A percentile compares a stretch with the other conserved stretches of the same genome.
Evolutionary conservation across 768 basidiomycete species (phyloP).

Genomic region (Asterophora lycoperdoides): DNA sequence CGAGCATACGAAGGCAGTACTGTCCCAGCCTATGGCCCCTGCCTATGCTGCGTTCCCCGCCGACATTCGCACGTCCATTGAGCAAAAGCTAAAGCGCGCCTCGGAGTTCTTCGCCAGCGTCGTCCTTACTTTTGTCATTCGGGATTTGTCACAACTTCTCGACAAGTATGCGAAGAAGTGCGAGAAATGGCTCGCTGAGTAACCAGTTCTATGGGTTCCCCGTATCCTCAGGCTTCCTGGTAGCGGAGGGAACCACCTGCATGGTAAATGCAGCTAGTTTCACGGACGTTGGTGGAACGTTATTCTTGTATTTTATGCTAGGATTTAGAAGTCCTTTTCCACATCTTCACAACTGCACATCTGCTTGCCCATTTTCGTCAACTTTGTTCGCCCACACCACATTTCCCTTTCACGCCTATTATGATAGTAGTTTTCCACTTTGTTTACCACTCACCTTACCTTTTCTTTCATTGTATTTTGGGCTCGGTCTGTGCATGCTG

Average conservation of each 20-base stretch:
- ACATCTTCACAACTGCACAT: slow-evolving; percentile 11
- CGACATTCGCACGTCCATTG: slow-evolving; percentile 60
- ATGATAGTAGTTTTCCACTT: slow-evolving; percentile 5
- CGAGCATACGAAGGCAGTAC: slow-evolving; percentile 76
- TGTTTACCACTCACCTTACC: slow-evolving; percentile 7
- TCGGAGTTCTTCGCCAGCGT: slow-evolving; percentile 93
- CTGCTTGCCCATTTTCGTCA: slow-evolving; percentile 12
- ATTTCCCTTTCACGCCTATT: slow-evolving; percentile 9
- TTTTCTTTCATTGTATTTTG: slow-evolving; percentile 7
- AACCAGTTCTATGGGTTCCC: slow-evolving; percentile 16
- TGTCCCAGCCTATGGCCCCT: slow-evolving; percentile 61
- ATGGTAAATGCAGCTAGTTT: slow-evolving; percentile 7
- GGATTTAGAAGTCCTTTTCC: slow-evolving; percentile 9
- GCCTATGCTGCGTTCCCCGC: slow-evolving; percentile 67
- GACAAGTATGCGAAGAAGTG: slow-evolving; percentile 95
- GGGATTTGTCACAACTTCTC: slow-evolving; percentile 77
- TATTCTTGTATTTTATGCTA: slow-evolving; percentile 17
- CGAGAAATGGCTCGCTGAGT: slow-evolving; percentile 89
- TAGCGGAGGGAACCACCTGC: slow-evolving; percentile 3
- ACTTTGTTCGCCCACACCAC: not conserved
- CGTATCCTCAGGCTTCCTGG: not conserved
- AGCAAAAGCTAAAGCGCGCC: slow-evolving; percentile 70
- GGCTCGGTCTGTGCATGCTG: slow-evolving; percentile 10
- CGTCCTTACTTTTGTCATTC: slow-evolving; percentile 84
- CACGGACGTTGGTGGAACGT: slow-evolving; percentile 3